Evolutionary conservation across 1,139 yeast genomes (phyloP).

Genomic region (Groenewaldozyma auringiensis): DNA sequence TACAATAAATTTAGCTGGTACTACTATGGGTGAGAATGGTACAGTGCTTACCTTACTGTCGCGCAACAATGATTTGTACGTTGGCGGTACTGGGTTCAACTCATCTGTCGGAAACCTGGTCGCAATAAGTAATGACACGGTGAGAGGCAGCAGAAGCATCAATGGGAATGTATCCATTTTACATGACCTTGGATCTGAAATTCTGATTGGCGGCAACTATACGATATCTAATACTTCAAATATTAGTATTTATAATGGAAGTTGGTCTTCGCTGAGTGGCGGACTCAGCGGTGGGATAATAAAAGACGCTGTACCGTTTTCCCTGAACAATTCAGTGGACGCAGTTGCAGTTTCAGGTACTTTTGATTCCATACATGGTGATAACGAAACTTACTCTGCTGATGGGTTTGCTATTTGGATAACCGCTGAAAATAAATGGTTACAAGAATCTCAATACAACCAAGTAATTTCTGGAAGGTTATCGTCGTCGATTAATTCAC

Average conservation of each 20-base stretch:
- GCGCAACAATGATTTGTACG: constrained; percentile 30
- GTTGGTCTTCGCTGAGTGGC: constrained; percentile 18
- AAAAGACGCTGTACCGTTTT: neutral
- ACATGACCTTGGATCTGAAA: constrained; percentile 14
- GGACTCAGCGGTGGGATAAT: constrained; percentile 39
- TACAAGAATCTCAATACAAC: constrained; percentile 17
- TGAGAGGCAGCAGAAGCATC: neutral
- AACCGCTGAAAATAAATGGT: constrained; percentile 22
- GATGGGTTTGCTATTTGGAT: constrained; percentile 26
- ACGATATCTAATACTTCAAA: neutral
- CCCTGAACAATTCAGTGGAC: neutral
- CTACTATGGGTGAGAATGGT: constrained; percentile 35
- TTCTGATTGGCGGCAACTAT: constrained; percentile 10
- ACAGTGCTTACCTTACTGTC: constrained; percentile 33
- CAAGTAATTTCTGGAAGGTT: constrained; percentile 19
- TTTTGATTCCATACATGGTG: constrained; percentile 18
- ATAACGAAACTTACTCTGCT: constrained; percentile 20
- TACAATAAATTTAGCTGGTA: constrained; percentile 56
- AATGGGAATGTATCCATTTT: constrained; percentile 6
- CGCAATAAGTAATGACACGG: neutral
- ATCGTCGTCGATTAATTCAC: constrained; percentile 12
- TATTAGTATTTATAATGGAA: neutral
- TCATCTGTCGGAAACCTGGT: constrained; percentile 13
- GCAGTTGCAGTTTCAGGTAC: constrained; percentile 8
- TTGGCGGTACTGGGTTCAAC: constrained; percentile 46